Evolutionary conservation across 306 rosid species (phyloP).

Genomic region (Fragaria ananassa): DNA sequence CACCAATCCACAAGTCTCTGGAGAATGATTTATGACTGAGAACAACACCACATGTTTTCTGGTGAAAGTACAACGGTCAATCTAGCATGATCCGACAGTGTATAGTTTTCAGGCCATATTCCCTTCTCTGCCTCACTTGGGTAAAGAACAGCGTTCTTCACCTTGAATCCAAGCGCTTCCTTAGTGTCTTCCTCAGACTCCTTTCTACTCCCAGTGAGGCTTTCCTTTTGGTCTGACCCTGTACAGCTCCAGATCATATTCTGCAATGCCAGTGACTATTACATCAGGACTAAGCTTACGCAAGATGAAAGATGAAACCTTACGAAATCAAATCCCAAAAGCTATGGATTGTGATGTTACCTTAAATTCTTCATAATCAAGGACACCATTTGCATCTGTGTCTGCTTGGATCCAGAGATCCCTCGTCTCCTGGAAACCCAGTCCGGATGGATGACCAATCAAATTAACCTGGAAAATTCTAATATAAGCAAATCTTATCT

Average conservation of each 20-base stretch:
- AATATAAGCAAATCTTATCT: slow-evolving; percentile 21
- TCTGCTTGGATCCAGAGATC: slow-evolving; percentile 89
- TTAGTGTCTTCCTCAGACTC: slow-evolving; percentile 22
- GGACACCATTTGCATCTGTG: slow-evolving; percentile 61
- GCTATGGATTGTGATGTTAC: slow-evolving; percentile 33
- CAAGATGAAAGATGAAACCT: neutral
- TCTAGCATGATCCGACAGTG: slow-evolving; percentile 84
- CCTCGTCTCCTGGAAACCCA: slow-evolving; percentile 68
- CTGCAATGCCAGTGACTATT: slow-evolving; percentile 36
- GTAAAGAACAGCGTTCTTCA: slow-evolving; percentile 62
- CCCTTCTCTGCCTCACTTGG: slow-evolving; percentile 84
- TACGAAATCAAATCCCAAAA: slow-evolving; percentile 5
- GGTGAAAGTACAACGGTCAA: slow-evolving; percentile 61
- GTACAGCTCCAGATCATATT: slow-evolving; percentile 63
- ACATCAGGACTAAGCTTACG: neutral
- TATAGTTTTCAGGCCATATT: slow-evolving; percentile 72
- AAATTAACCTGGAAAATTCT: slow-evolving; percentile 56
- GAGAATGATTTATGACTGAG: slow-evolving; percentile 18
- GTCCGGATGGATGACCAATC: slow-evolving; percentile 59
- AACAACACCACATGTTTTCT: slow-evolving; percentile 45
- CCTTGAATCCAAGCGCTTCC: slow-evolving; percentile 59
- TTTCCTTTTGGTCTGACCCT: slow-evolving; percentile 45
- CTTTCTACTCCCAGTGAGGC: slow-evolving; percentile 25
- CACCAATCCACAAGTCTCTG: neutral
- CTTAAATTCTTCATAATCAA: slow-evolving; percentile 77